Conservation (phyloP, 371 early-diverging fungal species). For the Globomyces sp. region DNA sequence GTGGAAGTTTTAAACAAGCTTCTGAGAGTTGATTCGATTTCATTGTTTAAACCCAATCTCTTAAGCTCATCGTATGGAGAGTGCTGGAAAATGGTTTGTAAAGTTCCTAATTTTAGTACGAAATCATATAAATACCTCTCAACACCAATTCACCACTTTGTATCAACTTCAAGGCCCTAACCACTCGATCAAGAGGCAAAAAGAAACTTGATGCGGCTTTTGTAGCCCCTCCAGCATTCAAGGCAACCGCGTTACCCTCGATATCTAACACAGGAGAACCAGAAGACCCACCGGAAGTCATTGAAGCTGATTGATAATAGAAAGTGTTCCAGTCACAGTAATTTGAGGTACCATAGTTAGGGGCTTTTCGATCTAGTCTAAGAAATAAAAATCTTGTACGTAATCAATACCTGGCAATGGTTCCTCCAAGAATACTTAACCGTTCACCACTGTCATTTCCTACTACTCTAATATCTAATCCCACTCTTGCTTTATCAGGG, state of each 20-base stretch:
- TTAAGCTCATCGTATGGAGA: conserved; percentile 40
- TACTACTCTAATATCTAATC: conserved; percentile 42
- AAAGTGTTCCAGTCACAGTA: conserved; percentile 47
- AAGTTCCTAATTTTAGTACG: conserved; percentile 49
- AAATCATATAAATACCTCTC: conserved; percentile 43
- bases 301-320: conserved; percentile 49
- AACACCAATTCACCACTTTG: conserved; percentile 62
- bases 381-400: no score
- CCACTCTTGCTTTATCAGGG: conserved; percentile 40
- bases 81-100: conserved; percentile 57
- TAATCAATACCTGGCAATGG: conserved; percentile 25
- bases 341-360: conserved; percentile 40
- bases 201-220: conserved; percentile 86
- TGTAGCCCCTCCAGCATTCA: conserved; percentile 70
- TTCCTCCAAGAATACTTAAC: conserved; percentile 40
- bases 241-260: conserved; percentile 86
- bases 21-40: conserved; percentile 69
- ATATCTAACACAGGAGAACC: conserved; percentile 93
- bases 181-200: conserved; percentile 74
- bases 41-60: conserved; percentile 34
- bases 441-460: conserved; percentile 44
- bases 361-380: conserved; percentile 37
- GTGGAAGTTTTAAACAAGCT: conserved; percentile 68
- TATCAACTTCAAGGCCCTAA: conserved; percentile 72
- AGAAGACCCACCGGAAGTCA: conserved; percentile 46